Conservation (phyloP, 257 asterid species). For the Solanum paucissectum region DNA sequence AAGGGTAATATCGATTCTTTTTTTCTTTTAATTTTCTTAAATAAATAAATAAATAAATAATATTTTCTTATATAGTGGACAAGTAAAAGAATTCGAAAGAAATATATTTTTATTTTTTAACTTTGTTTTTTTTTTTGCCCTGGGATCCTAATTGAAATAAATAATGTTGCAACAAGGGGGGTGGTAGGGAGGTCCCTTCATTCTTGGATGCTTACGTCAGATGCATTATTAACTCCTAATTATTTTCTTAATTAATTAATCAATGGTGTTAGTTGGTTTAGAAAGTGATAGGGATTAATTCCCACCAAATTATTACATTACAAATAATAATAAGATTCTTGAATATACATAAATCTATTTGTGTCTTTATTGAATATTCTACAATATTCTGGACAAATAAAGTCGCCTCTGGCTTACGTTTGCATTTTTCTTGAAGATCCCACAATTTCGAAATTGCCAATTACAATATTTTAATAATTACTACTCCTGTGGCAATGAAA, state of each 20-base stretch:
- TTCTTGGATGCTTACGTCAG: background rate
- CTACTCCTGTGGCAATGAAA: background rate
- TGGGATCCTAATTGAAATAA: background rate
- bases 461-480: background rate
- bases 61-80: background rate
- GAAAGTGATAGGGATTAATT: background rate
- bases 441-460: background rate
- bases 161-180: background rate
- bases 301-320: background rate
- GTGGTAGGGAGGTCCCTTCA: background rate
- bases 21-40: background rate
- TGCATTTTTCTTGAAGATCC: background rate
- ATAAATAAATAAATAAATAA: background rate
- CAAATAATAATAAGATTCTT: background rate
- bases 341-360: background rate
- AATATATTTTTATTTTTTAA: background rate
- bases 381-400: slow-evolving; percentile 8
- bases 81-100: background rate
- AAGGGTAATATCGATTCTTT: no score
- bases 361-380: slow-evolving; percentile 23
- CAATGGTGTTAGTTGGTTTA: background rate
- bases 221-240: background rate
- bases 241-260: background rate
- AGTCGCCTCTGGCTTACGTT: background rate
- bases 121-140: background rate